phyloP scores from a whole-genome alignment of 1,284 basidiomycete species.

The Porogramme epimiltina region DNA sequence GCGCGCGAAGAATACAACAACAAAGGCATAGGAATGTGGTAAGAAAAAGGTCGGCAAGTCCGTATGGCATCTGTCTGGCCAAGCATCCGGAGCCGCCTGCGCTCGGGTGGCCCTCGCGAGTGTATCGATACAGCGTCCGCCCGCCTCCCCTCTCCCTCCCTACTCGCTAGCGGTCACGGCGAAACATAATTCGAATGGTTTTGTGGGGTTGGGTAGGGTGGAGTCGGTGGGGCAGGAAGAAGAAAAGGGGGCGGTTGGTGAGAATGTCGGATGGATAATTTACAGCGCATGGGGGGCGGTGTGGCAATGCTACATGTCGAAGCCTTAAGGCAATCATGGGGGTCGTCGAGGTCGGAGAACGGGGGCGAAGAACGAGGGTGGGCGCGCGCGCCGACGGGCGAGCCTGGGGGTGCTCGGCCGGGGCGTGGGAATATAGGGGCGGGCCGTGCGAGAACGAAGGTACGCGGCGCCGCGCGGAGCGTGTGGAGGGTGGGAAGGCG shows the following conservation, averaged over 20 bases:
- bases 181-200: slow-evolving; percentile 5
- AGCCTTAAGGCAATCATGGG: slow-evolving; percentile 4
- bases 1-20: not conserved
- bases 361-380: slow-evolving; percentile 16
- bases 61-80: too few relatives aligned
- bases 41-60: not conserved
- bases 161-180: not conserved
- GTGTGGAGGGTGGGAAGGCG: not conserved
- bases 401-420: slow-evolving; percentile 2
- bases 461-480: slow-evolving; percentile 9
- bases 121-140: not conserved
- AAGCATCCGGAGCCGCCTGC: slow-evolving; percentile 13
- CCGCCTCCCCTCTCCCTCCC: not conserved
- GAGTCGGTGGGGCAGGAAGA: not conserved
- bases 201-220: not conserved
- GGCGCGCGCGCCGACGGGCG: slow-evolving; percentile 3
- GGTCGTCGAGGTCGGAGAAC: not conserved
- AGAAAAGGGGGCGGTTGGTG: not conserved
- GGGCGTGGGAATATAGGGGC: too few relatives aligned
- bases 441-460: slow-evolving; percentile 8
- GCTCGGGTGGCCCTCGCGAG: slow-evolving; percentile 13
- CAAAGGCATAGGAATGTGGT: not conserved
- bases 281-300: slow-evolving; percentile 11
- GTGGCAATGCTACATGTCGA: not conserved
- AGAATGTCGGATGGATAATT: slow-evolving; percentile 11